phyloP scores from a whole-genome alignment of 805 yeast genomes.

The Candida chauliodis region DNA sequence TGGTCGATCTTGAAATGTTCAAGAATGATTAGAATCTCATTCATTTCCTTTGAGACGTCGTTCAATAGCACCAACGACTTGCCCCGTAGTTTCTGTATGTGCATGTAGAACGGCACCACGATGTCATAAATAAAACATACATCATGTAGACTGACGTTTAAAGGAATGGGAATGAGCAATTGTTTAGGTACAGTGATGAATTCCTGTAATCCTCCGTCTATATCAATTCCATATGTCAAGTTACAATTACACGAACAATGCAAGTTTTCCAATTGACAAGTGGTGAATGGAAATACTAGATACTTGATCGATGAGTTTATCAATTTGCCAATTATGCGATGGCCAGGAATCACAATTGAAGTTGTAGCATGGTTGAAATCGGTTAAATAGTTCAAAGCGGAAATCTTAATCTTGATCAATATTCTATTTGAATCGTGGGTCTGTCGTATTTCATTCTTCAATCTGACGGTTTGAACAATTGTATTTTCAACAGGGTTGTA shows the following conservation, averaged over 20 bases:
- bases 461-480: neutral
- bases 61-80: constrained; percentile 27
- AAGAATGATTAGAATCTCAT: constrained; percentile 34
- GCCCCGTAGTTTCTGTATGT: constrained; percentile 3
- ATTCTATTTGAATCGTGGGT: constrained; percentile 14
- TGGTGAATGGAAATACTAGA: constrained; percentile 32
- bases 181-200: constrained; percentile 26
- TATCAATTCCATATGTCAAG: constrained; percentile 28
- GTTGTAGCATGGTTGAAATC: constrained; percentile 19
- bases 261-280: constrained; percentile 25
- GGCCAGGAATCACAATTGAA: constrained; percentile 28
- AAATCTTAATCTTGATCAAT: constrained; percentile 23
- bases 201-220: constrained; percentile 42
- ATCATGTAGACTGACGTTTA: constrained; percentile 33
- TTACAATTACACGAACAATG: constrained; percentile 16
- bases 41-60: constrained; percentile 27
- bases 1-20: constrained; percentile 21
- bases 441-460: constrained; percentile 1
- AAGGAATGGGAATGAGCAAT: constrained; percentile 26
- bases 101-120: constrained; percentile 30
- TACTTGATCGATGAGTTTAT: constrained; percentile 14
- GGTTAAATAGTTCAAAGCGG: constrained; percentile 23
- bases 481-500: constrained; percentile 14
- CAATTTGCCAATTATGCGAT: constrained; percentile 29
- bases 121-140: constrained; percentile 30